Conservation (phyloP, 306 rosid genomes). For the Vigna mungo region DNA sequence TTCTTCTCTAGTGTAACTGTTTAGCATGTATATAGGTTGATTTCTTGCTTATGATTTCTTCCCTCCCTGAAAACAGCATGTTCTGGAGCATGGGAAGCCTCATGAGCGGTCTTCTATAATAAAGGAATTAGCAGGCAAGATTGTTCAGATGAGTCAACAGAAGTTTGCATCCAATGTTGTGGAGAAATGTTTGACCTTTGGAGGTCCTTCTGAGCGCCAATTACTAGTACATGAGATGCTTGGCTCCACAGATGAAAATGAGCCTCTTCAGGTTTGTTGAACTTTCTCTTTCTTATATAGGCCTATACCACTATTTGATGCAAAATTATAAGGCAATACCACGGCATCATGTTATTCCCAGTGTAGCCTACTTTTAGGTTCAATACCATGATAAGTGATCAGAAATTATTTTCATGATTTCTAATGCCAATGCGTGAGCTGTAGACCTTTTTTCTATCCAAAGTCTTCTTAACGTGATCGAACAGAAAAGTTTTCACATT, state of each 20-base stretch:
- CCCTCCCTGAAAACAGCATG: conserved; percentile 59
- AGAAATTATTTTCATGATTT: background rate
- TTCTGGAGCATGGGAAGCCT: conserved; percentile 92
- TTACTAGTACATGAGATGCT: conserved; percentile 92
- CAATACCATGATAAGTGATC: background rate
- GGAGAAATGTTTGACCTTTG: conserved; percentile 92
- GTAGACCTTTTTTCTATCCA: background rate
- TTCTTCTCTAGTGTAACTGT: background rate
- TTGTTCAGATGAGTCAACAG: conserved; percentile 93
- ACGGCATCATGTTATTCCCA: background rate
- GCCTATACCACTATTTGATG: background rate
- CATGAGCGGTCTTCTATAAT: conserved; percentile 91
- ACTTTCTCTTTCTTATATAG: background rate
- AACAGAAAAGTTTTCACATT: background rate
- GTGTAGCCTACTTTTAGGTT: conserved; percentile 4
- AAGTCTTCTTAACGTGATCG: background rate
- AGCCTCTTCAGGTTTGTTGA: conserved; percentile 86
- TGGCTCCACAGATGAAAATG: conserved; percentile 95
- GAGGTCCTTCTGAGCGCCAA: conserved; percentile 87
- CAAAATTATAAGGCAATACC: background rate
- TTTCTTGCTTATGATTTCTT: conserved; percentile 13
- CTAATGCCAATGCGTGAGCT: too few relatives aligned
- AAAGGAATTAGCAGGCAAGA: conserved; percentile 85
- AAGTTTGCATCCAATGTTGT: conserved; percentile 94
- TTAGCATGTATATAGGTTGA: background rate